Base-by-base conservation (phyloP, 805 yeast genomes). In the Yarrowia sp. region DNA sequence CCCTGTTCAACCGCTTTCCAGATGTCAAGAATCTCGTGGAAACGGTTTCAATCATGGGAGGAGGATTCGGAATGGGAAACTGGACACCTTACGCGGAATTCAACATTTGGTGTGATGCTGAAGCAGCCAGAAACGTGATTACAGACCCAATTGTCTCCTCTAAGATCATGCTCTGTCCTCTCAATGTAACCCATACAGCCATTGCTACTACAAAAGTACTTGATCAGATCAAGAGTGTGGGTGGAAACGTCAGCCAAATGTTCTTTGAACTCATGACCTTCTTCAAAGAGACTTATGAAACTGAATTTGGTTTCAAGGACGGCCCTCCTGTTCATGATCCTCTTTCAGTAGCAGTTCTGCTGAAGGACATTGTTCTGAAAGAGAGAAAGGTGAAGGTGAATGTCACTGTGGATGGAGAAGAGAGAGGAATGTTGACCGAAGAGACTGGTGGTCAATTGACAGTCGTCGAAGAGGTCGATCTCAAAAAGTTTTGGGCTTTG, bases 321-420 rank as follows among this genome's bases (percentile, higher is more conserved):
- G 93, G 95, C 0, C 92, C 95, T 4, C 90, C 92, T 1, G 80
- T 89, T 1, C 96, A 90, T 74, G 96, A 90, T 73, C 93, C 95
- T 1, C 77, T 89, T 61, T 89, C 96, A 0, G 77, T 88, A 11
- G 83, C 82, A 62, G 85, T 84, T 0, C 70, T 89, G 38, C 73
- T 89, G 1, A 7, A 33, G 14, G 54, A 26, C 4, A 32, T 48
- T 4, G 17, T 48, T 1, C 0, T 21, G 19, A 32, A 48, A n/a
- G 28, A 48, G 14, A 38, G 26, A 11, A 26, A 11, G 8, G 46
- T 26, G 7, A 8, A 8, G 2, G 35, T 54, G 14, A n/a, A 26
- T 1, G 46, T 54, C 3, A 16, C 24, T 1, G 35, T 36, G 9
- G 61, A 38, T 0, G 46, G 46, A 4, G 61, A 54, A 6, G 10